Percentiles rank a stretch among this genome's conserved stretches.
Evolutionary conservation across 192 early-diverging fungal genomes (phyloP).

Genomic region (Gonapodya sp.): DNA sequence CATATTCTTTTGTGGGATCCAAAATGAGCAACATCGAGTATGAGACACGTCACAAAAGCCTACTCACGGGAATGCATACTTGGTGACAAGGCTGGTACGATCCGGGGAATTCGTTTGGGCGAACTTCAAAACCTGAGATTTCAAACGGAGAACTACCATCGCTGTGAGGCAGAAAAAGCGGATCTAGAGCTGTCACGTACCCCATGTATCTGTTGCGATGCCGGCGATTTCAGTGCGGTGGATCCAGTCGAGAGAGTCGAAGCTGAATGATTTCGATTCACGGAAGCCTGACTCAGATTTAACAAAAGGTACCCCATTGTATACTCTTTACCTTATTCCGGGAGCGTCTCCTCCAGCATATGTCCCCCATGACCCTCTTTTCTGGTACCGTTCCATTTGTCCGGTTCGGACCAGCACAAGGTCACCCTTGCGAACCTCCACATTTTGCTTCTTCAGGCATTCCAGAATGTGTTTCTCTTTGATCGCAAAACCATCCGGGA

Average conservation of each 20-base stretch:
- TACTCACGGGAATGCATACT: conserved; percentile 2
- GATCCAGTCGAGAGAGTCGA: conserved; percentile 8
- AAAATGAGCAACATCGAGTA: no score
- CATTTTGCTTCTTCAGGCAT: neutral
- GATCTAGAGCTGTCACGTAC: neutral
- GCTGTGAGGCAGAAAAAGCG: neutral
- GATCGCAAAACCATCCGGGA: conserved; percentile 9
- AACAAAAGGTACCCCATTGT: no score
- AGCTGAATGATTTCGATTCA: no score
- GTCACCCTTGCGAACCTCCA: neutral
- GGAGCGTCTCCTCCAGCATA: conserved; percentile 10
- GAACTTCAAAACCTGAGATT: neutral
- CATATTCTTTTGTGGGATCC: no score
- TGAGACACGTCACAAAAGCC: no score
- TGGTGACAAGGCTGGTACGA: conserved; percentile 9
- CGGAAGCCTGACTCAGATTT: no score
- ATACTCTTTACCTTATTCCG: neutral
- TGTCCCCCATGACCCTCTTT: neutral
- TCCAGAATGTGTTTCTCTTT: neutral
- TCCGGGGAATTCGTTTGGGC: conserved; percentile 5
- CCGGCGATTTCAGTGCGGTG: neutral
- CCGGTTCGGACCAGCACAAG: conserved; percentile 5
- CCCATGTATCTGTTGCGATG: conserved; percentile 6
- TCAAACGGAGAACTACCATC: neutral
- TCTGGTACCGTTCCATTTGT: neutral